phyloP scores from a whole-genome alignment of 2,329 filamentous ascomycete genomes.

The Teratosphaeria epicoccoides region DNA sequence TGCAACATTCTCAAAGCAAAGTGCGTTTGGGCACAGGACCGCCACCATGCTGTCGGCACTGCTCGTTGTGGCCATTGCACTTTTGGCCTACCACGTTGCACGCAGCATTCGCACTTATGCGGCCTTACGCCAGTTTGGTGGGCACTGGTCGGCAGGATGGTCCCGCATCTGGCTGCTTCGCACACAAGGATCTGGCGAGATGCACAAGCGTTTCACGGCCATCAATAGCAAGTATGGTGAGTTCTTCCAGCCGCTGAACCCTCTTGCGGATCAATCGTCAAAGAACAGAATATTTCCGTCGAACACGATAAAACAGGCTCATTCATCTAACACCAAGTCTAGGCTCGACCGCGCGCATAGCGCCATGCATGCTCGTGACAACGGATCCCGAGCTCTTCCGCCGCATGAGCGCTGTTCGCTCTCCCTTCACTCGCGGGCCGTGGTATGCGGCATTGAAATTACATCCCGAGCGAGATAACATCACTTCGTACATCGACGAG shows the following conservation, averaged over 20 bases:
- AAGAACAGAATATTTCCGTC: not conserved
- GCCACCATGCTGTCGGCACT: not conserved
- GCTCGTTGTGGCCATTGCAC: conserved; percentile 10
- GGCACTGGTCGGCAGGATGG: conserved; percentile 29
- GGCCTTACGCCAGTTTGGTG: conserved; percentile 26
- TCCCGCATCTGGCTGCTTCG: conserved; percentile 29
- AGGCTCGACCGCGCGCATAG: conserved; percentile 31
- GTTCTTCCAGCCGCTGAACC: conserved; percentile 5
- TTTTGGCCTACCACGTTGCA: conserved; percentile 15
- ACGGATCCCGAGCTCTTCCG: conserved; percentile 27
- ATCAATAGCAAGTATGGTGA: conserved; percentile 29
- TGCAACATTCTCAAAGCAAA: conserved; percentile 17
- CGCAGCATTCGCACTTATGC: conserved; percentile 22
- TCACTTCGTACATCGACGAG: conserved; percentile 30
- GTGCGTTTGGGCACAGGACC: not conserved
- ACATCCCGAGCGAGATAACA: conserved; percentile 31
- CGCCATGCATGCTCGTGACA: conserved; percentile 28
- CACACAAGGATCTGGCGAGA: conserved; percentile 27
- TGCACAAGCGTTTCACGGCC: conserved; percentile 29
- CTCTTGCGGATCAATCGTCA: no score
- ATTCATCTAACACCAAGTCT: conserved; percentile 2
- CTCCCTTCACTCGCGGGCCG: conserved; percentile 25
- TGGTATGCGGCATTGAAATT: conserved; percentile 30
- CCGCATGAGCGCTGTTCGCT: conserved; percentile 30
- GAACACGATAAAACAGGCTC: not conserved